A percentile compares a stretch with the other conserved stretches of the same genome.
Conservation (phyloP, 768 basidiomycete genomes). For the Panaeolus cyanescens region DNA sequence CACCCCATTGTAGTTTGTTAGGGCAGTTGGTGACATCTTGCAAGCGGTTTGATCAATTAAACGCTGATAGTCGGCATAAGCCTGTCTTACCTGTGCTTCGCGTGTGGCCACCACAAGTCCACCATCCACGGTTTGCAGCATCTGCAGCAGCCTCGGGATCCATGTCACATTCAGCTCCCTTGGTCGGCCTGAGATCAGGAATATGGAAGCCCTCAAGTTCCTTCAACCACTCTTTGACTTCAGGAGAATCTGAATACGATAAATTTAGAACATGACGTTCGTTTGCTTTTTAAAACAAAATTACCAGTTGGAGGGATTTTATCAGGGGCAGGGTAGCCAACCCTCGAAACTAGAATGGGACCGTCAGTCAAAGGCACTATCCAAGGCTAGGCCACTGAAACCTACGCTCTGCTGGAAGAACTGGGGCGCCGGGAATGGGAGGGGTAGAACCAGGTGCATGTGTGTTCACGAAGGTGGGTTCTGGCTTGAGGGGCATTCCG, state of each 20-base stretch:
- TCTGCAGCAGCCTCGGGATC: conserved; percentile 56
- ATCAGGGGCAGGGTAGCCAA: conserved; percentile 72
- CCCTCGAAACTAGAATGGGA: too few species aligned
- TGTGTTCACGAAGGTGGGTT: conserved; percentile 51
- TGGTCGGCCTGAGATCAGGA: conserved; percentile 61
- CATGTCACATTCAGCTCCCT: conserved; percentile 64
- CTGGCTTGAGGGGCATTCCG: conserved; percentile 58
- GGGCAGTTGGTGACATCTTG: conserved; percentile 75
- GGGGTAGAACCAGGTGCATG: conserved; percentile 60
- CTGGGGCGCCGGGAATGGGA: conserved; percentile 64
- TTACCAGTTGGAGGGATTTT: conserved; percentile 60
- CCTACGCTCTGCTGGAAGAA: conserved; percentile 58
- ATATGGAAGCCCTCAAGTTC: conserved; percentile 73
- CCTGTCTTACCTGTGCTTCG: conserved; percentile 42
- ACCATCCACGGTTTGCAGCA: conserved; percentile 73
- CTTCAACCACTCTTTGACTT: conserved; percentile 73
- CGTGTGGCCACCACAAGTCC: conserved; percentile 83
- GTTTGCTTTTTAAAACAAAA: conserved; percentile 14
- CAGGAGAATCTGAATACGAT: conserved; percentile 42
- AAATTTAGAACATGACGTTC: neutral
- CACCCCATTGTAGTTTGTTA: conserved; percentile 72
- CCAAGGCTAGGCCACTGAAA: too few species aligned
- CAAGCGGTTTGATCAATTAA: neutral
- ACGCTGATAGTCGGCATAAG: conserved; percentile 1
- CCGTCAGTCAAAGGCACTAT: conserved; percentile 15